Conservation (phyloP, 148 eudicot genomes). For the Rhododendron vialii region DNA sequence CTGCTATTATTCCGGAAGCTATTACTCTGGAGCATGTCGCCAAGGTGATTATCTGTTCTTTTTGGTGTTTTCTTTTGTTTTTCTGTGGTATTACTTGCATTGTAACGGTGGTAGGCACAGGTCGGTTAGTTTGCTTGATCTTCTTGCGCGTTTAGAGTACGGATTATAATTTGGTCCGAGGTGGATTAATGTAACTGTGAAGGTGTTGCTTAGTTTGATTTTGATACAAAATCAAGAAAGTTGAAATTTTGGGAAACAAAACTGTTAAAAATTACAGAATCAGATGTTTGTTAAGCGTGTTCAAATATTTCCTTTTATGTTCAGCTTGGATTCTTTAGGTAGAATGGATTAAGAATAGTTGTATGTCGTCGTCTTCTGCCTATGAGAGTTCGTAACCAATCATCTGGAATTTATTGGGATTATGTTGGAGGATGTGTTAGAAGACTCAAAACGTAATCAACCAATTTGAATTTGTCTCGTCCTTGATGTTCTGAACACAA, state of each 20-base stretch:
- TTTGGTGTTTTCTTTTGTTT: neutral
- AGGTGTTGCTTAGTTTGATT: neutral
- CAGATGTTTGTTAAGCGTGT: neutral
- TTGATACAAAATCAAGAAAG: neutral
- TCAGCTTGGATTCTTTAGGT: neutral
- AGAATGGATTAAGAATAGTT: neutral
- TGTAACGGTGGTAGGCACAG: neutral
- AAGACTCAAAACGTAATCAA: neutral
- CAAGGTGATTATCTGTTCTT: constrained; percentile 39
- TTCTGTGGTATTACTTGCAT: neutral
- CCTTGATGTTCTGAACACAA: neutral
- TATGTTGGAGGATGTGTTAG: neutral
- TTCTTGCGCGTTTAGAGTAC: neutral
- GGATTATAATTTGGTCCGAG: neutral
- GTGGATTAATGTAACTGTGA: neutral
- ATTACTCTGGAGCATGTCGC: constrained; percentile 86
- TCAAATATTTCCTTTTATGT: neutral
- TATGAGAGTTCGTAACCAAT: neutral
- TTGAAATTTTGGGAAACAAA: neutral
- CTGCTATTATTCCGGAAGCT: constrained; percentile 78
- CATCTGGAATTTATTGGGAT: neutral
- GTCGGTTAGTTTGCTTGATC: neutral
- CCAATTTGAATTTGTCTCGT: neutral
- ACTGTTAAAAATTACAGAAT: neutral
- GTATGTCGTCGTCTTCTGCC: neutral